Base-by-base conservation (phyloP, 1,284 basidiomycete species). In the Apiotrichum sp. region DNA sequence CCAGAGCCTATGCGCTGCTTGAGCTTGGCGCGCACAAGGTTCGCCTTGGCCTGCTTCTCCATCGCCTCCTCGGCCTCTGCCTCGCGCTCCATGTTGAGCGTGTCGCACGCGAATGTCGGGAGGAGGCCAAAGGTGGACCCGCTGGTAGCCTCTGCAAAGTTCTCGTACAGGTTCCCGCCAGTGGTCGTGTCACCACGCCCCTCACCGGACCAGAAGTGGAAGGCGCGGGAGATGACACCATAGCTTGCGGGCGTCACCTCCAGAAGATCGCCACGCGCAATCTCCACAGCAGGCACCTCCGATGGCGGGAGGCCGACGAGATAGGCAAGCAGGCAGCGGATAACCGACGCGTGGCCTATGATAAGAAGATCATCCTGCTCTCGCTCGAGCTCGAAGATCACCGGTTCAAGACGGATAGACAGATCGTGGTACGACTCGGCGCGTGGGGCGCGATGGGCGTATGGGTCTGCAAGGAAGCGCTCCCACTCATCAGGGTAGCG, bases 211-310 rank as follows among this genome's bases (percentile, higher is more conserved):
- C 90, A 95, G 78, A 95, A 95, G 73, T 93, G 90, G 76, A 88
- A 90, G 4, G 88, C 88, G 63, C 89, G 84, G 57, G 85, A 86
- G 62, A 89, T 85, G 53, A 93, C 91, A 11, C 91, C 91, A 67
- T 95, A 95, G 4, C 85, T 88, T 1, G 90, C 88, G 0, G 91
- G 91, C 0, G 89, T 86, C 49, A 95, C 89, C 73, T 95, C 90
- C 42, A 93, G 80, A 10, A 95, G 78, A 70, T 95, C 91, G 0
- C 91, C 91, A 16, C 90, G 83, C 22, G 90, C 90, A 62, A 98
- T 87, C 73, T 97, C 93, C 55, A 98, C 93, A 1, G 89, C 90
- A 0, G 95, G 96, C 42, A 98, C 96, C 73, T 98, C 93, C 38
- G 86, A 87, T 0, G 95, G 91, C n/a, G 92, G 91, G 3, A 97